A percentile compares a stretch with the other conserved stretches of the same genome.
Conservation (phyloP, 2,329 filamentous ascomycete genomes). For the Xylariaceae sp. region DNA sequence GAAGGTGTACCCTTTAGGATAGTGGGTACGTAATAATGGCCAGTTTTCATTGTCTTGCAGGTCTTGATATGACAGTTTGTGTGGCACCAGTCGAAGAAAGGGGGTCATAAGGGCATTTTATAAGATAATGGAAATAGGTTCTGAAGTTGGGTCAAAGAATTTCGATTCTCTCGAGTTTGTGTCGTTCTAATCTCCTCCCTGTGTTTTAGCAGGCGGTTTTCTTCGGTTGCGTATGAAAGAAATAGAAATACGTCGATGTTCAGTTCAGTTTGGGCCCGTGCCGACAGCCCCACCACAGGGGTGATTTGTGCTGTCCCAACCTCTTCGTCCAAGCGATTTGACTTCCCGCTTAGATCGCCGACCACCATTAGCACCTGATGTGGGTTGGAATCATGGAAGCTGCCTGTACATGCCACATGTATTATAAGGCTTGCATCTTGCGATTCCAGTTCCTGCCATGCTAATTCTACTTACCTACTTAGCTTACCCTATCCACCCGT, state of each 20-base stretch:
- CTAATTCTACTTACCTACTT: too few species aligned
- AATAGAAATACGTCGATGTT: too few species aligned
- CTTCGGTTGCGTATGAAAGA: too few species aligned
- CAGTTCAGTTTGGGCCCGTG: not conserved
- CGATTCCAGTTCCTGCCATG: too few species aligned
- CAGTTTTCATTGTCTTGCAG: constrained; percentile 3
- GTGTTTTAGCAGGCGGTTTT: not conserved
- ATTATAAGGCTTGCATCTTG: too few species aligned
- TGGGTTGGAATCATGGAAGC: not conserved
- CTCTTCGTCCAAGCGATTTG: not conserved
- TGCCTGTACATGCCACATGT: not conserved
- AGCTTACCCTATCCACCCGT: too few species aligned
- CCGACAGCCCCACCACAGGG: constrained; percentile 10
- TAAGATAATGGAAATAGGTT: not conserved
- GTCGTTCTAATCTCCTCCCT: not conserved
- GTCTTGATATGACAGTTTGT: not conserved
- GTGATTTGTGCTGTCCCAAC: constrained; percentile 6
- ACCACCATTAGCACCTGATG: not conserved
- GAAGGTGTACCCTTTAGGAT: not conserved
- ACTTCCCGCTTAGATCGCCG: constrained; percentile 6
- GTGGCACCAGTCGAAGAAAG: not conserved
- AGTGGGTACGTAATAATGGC: constrained; percentile 21
- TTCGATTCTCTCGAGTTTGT: not conserved
- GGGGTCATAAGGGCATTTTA: not conserved
- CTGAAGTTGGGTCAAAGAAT: not conserved